Percentiles rank a stretch among this genome's conserved stretches.
These are phyloP conservation scores for Lactifluus subvellereus DNA, from an alignment of 768 basidiomycete genomes.

Conservation along the genomic window DNA sequence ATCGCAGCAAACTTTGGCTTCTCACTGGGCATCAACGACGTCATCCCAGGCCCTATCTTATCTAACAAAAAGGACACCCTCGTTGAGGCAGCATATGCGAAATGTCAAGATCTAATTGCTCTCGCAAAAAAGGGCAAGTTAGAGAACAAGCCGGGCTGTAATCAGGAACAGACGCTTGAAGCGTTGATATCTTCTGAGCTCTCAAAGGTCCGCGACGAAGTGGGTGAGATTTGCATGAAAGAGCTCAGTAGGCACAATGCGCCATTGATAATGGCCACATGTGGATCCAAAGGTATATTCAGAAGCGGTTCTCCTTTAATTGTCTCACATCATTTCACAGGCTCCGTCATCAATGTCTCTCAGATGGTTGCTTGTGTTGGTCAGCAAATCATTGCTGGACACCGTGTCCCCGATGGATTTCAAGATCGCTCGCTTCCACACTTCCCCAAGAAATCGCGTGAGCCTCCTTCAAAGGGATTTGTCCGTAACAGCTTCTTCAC, in stretches of 20 bases:
- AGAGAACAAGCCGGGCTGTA: constrained; percentile 95
- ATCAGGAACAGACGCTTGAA: constrained; percentile 95
- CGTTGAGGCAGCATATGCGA: constrained; percentile 83
- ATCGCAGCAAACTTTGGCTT: constrained; percentile 90
- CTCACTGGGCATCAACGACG: constrained; percentile 97
- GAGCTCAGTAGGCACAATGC: constrained; percentile 98
- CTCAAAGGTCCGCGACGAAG: constrained; percentile 92
- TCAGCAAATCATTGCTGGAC: constrained; percentile 96
- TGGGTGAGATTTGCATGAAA: constrained; percentile 96
- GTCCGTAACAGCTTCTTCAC: constrained; percentile 96
- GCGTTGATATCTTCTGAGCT: constrained; percentile 91
- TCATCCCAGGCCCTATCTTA: constrained; percentile 89
- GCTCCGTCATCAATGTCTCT: constrained; percentile 98
- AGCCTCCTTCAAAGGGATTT: constrained; percentile 96
- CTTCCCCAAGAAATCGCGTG: constrained; percentile 94
- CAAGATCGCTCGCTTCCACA: constrained; percentile 99
- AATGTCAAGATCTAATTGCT: constrained; percentile 83
- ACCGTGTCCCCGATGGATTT: constrained; percentile 98
- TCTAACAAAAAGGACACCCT: constrained; percentile 74
- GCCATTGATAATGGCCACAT: constrained; percentile 97
- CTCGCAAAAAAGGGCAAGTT: constrained; percentile 85
- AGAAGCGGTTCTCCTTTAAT: background rate
- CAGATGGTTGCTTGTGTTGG: constrained; percentile 99
- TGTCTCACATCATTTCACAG: constrained; percentile 37
- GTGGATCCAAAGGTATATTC: constrained; percentile 86